Evolutionary conservation across 352 stramenopile species (phyloP).

Genomic region (Phytophthora constricta): DNA sequence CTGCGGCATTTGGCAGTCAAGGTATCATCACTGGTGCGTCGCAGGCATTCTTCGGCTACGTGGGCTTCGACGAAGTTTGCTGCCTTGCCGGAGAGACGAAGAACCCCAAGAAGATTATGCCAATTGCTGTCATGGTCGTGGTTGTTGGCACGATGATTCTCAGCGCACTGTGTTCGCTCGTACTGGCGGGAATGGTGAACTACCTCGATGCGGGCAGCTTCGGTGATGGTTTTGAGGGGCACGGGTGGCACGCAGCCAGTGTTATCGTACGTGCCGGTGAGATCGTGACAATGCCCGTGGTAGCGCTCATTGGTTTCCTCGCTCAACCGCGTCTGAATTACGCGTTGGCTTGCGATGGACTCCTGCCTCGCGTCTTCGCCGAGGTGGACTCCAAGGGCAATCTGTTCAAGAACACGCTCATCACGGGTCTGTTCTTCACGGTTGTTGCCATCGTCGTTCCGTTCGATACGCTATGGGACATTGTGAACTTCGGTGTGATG

Average conservation of each 20-base stretch:
- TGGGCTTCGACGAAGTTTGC: slow-evolving; percentile 95
- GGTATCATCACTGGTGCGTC: slow-evolving; percentile 85
- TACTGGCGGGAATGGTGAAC: slow-evolving; percentile 84
- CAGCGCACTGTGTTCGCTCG: slow-evolving; percentile 78
- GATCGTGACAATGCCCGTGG: slow-evolving; percentile 91
- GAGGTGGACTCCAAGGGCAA: slow-evolving; percentile 79
- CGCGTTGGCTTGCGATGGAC: slow-evolving; percentile 92
- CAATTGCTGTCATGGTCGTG: slow-evolving; percentile 81
- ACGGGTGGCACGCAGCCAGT: slow-evolving; percentile 52
- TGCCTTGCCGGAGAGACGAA: slow-evolving; percentile 86
- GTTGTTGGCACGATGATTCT: slow-evolving; percentile 74
- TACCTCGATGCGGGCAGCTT: slow-evolving; percentile 59
- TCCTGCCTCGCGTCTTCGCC: slow-evolving; percentile 92
- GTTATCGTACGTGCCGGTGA: slow-evolving; percentile 66
- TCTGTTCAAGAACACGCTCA: slow-evolving; percentile 80
- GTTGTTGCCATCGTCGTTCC: slow-evolving; percentile 76
- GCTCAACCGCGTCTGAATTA: slow-evolving; percentile 94
- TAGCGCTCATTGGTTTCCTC: slow-evolving; percentile 95
- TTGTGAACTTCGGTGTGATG: slow-evolving; percentile 88
- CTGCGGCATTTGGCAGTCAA: slow-evolving; percentile 50
- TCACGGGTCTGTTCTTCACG: slow-evolving; percentile 74
- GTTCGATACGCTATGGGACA: slow-evolving; percentile 84
- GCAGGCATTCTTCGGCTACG: slow-evolving; percentile 93
- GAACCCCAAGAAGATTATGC: slow-evolving; percentile 82
- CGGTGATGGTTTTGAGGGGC: slow-evolving; percentile 52